Evolutionary conservation across 345 rosid species (phyloP).

Genomic region (Brassica cretica): DNA sequence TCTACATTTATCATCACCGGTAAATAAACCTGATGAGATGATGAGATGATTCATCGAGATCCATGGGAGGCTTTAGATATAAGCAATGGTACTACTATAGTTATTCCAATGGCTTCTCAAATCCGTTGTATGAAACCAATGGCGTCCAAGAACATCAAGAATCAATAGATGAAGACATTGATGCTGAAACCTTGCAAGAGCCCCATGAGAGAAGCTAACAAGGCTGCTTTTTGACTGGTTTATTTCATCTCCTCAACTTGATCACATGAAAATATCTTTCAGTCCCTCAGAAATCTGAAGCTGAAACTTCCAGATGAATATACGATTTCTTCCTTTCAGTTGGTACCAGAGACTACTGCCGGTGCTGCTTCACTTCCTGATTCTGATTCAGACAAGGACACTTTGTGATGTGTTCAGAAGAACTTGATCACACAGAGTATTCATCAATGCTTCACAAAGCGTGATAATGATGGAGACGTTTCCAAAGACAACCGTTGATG

Average conservation of each 20-base stretch:
- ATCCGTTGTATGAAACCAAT: slow-evolving; percentile 28
- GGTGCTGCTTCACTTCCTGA: slow-evolving; percentile 26
- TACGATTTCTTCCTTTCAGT: slow-evolving; percentile 62
- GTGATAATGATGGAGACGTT: slow-evolving; percentile 35
- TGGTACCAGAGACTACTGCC: slow-evolving; percentile 64
- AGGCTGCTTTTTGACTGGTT: slow-evolving; percentile 47
- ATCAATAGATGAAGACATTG: slow-evolving; percentile 30
- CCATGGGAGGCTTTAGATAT: slow-evolving; percentile 39
- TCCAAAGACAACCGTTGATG: slow-evolving; percentile 89
- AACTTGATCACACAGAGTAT: too few species aligned
- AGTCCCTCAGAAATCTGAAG: slow-evolving; percentile 59
- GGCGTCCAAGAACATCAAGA: slow-evolving; percentile 33
- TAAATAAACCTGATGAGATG: slow-evolving; percentile 6
- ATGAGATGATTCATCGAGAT: slow-evolving; percentile 39
- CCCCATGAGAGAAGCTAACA: slow-evolving; percentile 35
- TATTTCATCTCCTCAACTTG: slow-evolving; percentile 85
- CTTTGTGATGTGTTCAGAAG: slow-evolving; percentile 37
- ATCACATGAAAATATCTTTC: slow-evolving; percentile 93
- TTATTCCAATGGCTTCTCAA: slow-evolving; percentile 36
- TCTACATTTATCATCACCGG: slow-evolving; percentile 22
- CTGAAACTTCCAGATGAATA: slow-evolving; percentile 36
- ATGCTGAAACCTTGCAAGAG: slow-evolving; percentile 4
- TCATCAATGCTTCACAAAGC: too few species aligned
- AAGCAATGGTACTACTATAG: slow-evolving; percentile 26
- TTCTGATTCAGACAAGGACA: slow-evolving; percentile 69